Conservation (phyloP, 441 rosid genomes). For the Bocquillonia castaneifolia region DNA sequence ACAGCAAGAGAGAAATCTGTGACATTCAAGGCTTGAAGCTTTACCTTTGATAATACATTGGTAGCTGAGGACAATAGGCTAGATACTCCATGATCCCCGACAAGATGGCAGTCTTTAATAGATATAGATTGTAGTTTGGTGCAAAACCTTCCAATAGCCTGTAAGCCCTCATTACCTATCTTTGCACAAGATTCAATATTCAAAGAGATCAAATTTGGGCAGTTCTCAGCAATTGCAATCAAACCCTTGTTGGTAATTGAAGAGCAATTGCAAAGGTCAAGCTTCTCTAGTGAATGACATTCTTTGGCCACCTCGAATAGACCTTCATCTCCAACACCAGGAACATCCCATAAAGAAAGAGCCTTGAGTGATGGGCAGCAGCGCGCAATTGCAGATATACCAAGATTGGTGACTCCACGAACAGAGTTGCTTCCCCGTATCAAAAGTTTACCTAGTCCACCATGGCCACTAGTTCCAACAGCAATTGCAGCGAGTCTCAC, state of each 20-base stretch:
- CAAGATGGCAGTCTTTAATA: constrained; percentile 84
- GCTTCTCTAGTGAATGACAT: constrained; percentile 69
- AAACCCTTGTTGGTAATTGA: constrained; percentile 62
- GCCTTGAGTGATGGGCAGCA: constrained; percentile 78
- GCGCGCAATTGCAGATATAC: constrained; percentile 60
- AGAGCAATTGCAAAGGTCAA: constrained; percentile 79
- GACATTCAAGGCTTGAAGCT: constrained; percentile 77
- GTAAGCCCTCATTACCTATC: constrained; percentile 75
- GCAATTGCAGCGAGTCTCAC: constrained; percentile 81
- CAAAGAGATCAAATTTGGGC: constrained; percentile 58
- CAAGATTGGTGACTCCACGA: constrained; percentile 61
- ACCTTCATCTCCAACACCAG: constrained; percentile 63
- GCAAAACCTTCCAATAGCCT: constrained; percentile 71
- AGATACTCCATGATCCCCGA: constrained; percentile 85
- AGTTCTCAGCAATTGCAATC: constrained; percentile 61
- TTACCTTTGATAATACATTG: constrained; percentile 52
- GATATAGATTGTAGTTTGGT: constrained; percentile 54
- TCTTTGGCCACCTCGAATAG: constrained; percentile 58
- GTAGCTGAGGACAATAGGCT: constrained; percentile 64
- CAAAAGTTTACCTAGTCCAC: constrained; percentile 84
- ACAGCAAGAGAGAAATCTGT: constrained; percentile 87
- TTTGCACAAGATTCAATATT: constrained; percentile 61
- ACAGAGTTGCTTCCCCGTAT: constrained; percentile 60
- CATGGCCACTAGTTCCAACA: constrained; percentile 63
- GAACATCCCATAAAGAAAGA: constrained; percentile 77